A percentile compares a stretch with the other conserved stretches of the same genome.
phyloP scores from a whole-genome alignment of 352 stramenopile species.

The Peronospora farinosa region DNA sequence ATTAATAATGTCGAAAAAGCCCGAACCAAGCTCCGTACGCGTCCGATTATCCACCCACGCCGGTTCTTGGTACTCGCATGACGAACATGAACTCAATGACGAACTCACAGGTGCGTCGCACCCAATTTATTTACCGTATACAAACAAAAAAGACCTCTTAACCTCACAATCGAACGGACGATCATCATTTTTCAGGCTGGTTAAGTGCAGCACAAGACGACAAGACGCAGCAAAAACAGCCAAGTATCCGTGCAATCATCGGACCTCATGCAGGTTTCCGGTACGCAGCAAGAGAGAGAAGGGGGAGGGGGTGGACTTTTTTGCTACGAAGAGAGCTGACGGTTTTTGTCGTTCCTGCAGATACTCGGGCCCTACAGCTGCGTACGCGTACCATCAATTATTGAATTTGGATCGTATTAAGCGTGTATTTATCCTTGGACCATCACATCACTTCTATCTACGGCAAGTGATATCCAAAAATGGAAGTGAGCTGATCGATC shows the following conservation, averaged over 20 bases:
- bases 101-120: constrained; percentile 44
- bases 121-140: not conserved
- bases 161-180: not conserved
- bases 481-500: not conserved
- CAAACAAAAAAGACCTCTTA: no score
- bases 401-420: constrained; percentile 58
- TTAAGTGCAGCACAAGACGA: constrained; percentile 35
- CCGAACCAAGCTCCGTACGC: constrained; percentile 33
- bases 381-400: constrained; percentile 90
- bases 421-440: constrained; percentile 90
- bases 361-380: constrained; percentile 92
- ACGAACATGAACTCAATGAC: constrained; percentile 47
- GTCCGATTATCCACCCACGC: constrained; percentile 70
- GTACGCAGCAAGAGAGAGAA: constrained; percentile 19
- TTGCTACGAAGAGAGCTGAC: not conserved
- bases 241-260: constrained; percentile 72
- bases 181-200: constrained; percentile 43
- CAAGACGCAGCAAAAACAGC: constrained; percentile 31
- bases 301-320: not conserved
- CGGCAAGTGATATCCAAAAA: constrained; percentile 36
- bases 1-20: constrained; percentile 29
- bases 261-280: constrained; percentile 81
- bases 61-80: constrained; percentile 78
- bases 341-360: constrained; percentile 21
- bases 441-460: constrained; percentile 95